Base-by-base conservation (phyloP, 371 early-diverging fungal species). In the Haplosporangium sp. region DNA sequence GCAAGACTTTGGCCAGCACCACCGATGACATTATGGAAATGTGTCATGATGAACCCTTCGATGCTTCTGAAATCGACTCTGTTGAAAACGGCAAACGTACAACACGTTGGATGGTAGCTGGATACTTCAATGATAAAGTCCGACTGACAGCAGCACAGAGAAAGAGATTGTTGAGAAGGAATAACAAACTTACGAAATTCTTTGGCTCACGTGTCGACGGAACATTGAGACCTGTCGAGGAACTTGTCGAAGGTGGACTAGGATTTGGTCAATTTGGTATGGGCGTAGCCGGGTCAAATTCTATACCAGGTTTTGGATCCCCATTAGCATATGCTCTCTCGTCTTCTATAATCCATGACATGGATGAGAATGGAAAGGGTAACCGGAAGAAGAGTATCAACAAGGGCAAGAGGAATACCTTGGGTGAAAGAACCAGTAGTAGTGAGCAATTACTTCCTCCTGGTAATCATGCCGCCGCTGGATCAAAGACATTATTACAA, bases 31-130 rank as follows among this genome's bases (percentile, higher is more conserved):
- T 42, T 38, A 17, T 63, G 45, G 76, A 70, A 10, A 17, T 63
- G 17, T 50, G 59, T n/a, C 48, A 50, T 13, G 71, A 69, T 27
- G 27, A 27, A 27, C 27, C 27, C 27, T 27, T 27, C 35, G 63
- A 65, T 19, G 47, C n/a, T n/a, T 27, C 34, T 10, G 77, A 65
- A 11, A 48, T 68, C 1, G 78, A 77, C 37, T 63, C 69, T 4
- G 45, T 74, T 3, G 74, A 74, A 20, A 78, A 67, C 42, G 79
- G 74, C 0, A 53, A 47, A 45, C 62, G 74, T 9, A 70, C 63
- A 0, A 81, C 82, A 0, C 75, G 82, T 2, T 81, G 82, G 82
- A 81, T 81, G 82, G 82, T 81, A n/a, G 82, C 75, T 0, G 82
- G 82, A 3, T 81, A 81, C 50, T 81, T 81, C 35, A 65, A 75